Evolutionary conservation across 441 rosid genomes (phyloP), one percentile per base, ranked within the genome.

Genomic region (Lepidium campestre): DNA sequence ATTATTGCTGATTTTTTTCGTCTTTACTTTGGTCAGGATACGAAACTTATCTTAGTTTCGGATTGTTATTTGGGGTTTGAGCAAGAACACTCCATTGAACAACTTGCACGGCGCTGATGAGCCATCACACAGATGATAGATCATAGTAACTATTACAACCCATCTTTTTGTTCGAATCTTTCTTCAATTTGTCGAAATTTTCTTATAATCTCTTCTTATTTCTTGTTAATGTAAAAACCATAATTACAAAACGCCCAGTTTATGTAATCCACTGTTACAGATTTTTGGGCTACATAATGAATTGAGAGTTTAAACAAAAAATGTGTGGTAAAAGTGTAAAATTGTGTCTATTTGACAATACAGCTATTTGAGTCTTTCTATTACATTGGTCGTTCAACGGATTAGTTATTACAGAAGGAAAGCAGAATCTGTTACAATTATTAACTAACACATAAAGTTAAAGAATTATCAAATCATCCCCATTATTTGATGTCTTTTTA

Each of bases 1-100:
- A 18, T 13, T 39, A 12, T 20, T 8, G 15, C 42, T 71, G 57
- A 50, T 22, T 34, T 44, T 29, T 59, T 2, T 36, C 18, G 27
- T 50, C 25, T 62, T 32, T 9, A 23, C 12, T 48, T 19, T 60
- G 42, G 46, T 34, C 94, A 91, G 99, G 96, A 88, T 61, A 75
- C 81, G 65, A 91, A 88, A 68, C 71, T 94, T 67, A 76, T 86
- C 60, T 42, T 91, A 59, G 85, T 94, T 65, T 94, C 98, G 7
- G 99, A 94, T 78, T 94, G 97, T 78, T 94, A 94, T 77, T 52
- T 94, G 63, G 97, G 99, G 57, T 85, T 84, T 62, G 97, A 94
- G 44, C 94, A 81, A 81, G 94, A 88, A 68, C 79, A 85, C 71
- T 79, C 89, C 61, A 77, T 94, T 35, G 91, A 86, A 65, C 81